Evolutionary conservation across 192 early-diverging fungal genomes (phyloP).

Genomic region (Kappamyces sp.): DNA sequence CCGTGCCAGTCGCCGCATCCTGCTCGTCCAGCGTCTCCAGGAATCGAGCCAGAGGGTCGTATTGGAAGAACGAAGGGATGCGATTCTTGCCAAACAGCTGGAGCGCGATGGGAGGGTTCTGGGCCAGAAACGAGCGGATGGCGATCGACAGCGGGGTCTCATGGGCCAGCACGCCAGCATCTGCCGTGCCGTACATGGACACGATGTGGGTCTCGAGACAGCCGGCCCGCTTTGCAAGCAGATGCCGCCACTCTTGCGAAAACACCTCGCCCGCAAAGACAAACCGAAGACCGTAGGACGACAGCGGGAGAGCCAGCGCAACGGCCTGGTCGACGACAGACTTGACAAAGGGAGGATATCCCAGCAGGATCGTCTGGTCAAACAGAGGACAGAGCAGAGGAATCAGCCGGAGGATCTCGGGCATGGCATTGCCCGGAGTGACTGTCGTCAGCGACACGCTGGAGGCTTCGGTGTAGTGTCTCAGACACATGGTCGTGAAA

Average conservation of each 20-base stretch:
- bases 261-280: slow-evolving; percentile 34
- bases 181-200: slow-evolving; percentile 35
- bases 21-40: slow-evolving; percentile 25
- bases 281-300: slow-evolving; percentile 11
- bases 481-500: slow-evolving; percentile 17
- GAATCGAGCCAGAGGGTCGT: slow-evolving; percentile 28
- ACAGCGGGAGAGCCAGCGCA: not conserved
- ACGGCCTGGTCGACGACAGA: slow-evolving; percentile 1
- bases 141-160: slow-evolving; percentile 23
- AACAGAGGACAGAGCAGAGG: not conserved
- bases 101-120: slow-evolving; percentile 16
- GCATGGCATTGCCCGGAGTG: slow-evolving; percentile 10
- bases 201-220: slow-evolving; percentile 22
- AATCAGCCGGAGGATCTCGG: not conserved
- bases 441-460: not conserved
- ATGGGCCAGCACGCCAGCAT: slow-evolving; percentile 32
- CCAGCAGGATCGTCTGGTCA: slow-evolving; percentile 10
- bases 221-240: slow-evolving; percentile 15
- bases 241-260: slow-evolving; percentile 26
- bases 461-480: slow-evolving; percentile 1
- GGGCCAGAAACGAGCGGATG: slow-evolving; percentile 21
- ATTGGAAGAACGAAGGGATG: slow-evolving; percentile 35
- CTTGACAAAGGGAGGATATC: slow-evolving; percentile 19
- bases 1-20: not conserved
- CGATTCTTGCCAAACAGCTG: slow-evolving; percentile 26